phyloP scores from a whole-genome alignment of 371 early-diverging fungal species.

The Saksenaea vasiformis region DNA sequence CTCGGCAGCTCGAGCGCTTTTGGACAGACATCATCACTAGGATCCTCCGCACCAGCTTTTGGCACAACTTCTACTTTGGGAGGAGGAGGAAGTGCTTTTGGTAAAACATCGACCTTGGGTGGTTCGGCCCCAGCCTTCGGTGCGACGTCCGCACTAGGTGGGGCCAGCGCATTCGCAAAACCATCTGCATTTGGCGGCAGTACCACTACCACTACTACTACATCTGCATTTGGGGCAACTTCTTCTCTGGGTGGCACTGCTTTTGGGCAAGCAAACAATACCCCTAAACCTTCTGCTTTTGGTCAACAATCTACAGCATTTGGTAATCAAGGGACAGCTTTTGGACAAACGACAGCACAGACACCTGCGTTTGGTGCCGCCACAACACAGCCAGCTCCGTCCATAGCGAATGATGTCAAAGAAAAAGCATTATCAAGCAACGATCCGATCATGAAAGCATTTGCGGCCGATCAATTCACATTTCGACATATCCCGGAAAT shows the following conservation, averaged over 20 bases:
- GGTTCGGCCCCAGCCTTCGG: constrained; percentile 24
- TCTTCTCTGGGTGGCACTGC: background rate
- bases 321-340: background rate
- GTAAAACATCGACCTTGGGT: constrained; percentile 18
- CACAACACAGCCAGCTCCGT: constrained; percentile 12
- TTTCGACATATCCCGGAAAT: constrained; percentile 48
- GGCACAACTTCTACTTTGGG: constrained; percentile 25
- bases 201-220: background rate
- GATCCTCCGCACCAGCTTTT: constrained; percentile 20
- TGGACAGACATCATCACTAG: constrained; percentile 15
- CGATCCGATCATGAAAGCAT: constrained; percentile 37
- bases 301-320: background rate
- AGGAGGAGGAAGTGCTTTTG: constrained; percentile 21
- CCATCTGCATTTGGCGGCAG: constrained; percentile 4
- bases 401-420: constrained; percentile 10
- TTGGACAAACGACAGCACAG: constrained; percentile 6
- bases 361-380: constrained; percentile 15
- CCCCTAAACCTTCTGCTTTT: background rate
- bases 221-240: constrained; percentile 4
- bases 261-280: constrained; percentile 2
- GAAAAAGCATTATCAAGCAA: constrained; percentile 6
- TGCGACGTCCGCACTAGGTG: constrained; percentile 13
- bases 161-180: constrained; percentile 8
- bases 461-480: constrained; percentile 37
- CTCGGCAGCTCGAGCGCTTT: constrained; percentile 28